These are phyloP conservation scores for Penicillium sclerotiorum DNA, from an alignment of 2,329 filamentous ascomycete genomes.

Conservation along the genomic window DNA sequence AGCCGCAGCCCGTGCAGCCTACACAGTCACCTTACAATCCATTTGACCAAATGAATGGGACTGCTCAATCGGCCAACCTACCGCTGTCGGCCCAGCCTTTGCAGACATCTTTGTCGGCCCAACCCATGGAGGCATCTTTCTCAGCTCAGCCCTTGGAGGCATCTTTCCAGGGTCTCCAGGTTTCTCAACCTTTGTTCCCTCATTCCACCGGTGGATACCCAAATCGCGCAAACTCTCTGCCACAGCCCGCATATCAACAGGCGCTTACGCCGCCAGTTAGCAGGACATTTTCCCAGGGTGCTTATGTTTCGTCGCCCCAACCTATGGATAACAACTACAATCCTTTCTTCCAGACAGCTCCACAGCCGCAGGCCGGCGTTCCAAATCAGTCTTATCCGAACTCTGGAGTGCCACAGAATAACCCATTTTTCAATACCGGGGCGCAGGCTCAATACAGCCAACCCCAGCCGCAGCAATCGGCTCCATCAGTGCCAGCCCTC, in stretches of 20 bases:
- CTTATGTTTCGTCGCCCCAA: conserved; percentile 39
- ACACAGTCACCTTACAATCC: conserved; percentile 61
- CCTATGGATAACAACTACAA: conserved; percentile 40
- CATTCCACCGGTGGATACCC: conserved; percentile 70
- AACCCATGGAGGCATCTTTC: no score
- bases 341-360: conserved; percentile 46
- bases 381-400: conserved; percentile 27
- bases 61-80: conserved; percentile 24
- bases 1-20: conserved; percentile 14
- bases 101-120: no score
- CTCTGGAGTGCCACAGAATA: conserved; percentile 31
- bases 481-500: conserved; percentile 11
- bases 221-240: conserved; percentile 42
- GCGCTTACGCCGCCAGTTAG: conserved; percentile 48
- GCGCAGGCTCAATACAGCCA: conserved; percentile 29
- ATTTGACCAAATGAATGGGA: conserved; percentile 56
- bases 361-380: conserved; percentile 30
- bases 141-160: conserved; percentile 57
- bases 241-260: conserved; percentile 45
- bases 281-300: conserved; percentile 37
- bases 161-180: conserved; percentile 74
- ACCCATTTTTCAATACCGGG: conserved; percentile 39
- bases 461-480: conserved; percentile 19
- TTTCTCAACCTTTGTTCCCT: conserved; percentile 72
- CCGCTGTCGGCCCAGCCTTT: conserved; percentile 25